phyloP scores from a whole-genome alignment of 2,329 filamentous ascomycete species.

The Cladosporium oxysporum region DNA sequence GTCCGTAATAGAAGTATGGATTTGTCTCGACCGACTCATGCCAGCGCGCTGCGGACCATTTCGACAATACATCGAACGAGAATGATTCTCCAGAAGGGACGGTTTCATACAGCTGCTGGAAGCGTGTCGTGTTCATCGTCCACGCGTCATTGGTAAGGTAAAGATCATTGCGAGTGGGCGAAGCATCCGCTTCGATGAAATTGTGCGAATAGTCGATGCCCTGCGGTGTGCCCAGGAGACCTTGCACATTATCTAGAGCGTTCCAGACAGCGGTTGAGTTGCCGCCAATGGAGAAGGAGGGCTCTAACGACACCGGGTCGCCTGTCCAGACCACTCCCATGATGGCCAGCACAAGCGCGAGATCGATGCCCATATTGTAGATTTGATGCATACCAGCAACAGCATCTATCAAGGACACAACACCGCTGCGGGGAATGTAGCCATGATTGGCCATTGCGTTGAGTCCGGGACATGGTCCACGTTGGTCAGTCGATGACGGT shows the following conservation, averaged over 20 bases:
- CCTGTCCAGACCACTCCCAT: slow-evolving; percentile 37
- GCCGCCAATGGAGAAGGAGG: slow-evolving; percentile 35
- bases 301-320: slow-evolving; percentile 45
- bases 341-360: slow-evolving; percentile 33
- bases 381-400: slow-evolving; percentile 24
- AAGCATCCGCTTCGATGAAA: slow-evolving; percentile 57
- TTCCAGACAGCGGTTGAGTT: slow-evolving; percentile 37
- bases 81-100: slow-evolving; percentile 27
- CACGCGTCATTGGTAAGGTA: slow-evolving; percentile 51
- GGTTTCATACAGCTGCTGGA: slow-evolving; percentile 48
- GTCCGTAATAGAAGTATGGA: slow-evolving; percentile 35
- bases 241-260: slow-evolving; percentile 39
- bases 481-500: slow-evolving; percentile 22
- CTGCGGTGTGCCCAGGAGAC: slow-evolving; percentile 30
- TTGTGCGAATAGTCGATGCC: slow-evolving; percentile 55
- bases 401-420: slow-evolving; percentile 33
- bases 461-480: slow-evolving; percentile 25
- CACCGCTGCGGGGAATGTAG: slow-evolving; percentile 32
- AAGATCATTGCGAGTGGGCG: slow-evolving; percentile 55
- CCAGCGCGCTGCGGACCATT: slow-evolving; percentile 31
- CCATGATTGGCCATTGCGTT: slow-evolving; percentile 36
- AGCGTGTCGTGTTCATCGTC: slow-evolving; percentile 55
- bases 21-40: slow-evolving; percentile 32
- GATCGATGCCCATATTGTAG: slow-evolving; percentile 35
- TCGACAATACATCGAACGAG: slow-evolving; percentile 34